phyloP scores from a whole-genome alignment of 352 stramenopile species.

The Pythium dissotocum region DNA sequence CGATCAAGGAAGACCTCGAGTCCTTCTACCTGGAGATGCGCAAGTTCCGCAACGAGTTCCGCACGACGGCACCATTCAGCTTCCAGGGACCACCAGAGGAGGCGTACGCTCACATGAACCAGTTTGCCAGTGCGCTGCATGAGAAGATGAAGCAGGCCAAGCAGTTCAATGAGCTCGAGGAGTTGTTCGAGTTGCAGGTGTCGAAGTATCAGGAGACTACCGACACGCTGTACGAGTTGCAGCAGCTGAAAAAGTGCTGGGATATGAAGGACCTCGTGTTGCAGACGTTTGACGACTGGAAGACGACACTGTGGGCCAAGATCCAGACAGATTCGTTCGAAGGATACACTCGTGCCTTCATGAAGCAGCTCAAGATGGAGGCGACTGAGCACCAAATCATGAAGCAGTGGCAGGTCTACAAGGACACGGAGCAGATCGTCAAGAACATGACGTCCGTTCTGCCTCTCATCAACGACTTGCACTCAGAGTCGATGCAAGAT shows the following conservation, averaged over 20 bases:
- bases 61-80: slow-evolving; percentile 93
- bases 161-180: slow-evolving; percentile 86
- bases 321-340: slow-evolving; percentile 86
- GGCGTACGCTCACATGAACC: slow-evolving; percentile 84
- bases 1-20: slow-evolving; percentile 93
- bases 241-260: slow-evolving; percentile 88
- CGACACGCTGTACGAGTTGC: slow-evolving; percentile 86
- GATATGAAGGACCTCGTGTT: slow-evolving; percentile 84
- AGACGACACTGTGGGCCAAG: slow-evolving; percentile 75
- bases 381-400: slow-evolving; percentile 82
- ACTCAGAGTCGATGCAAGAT: slow-evolving; percentile 93
- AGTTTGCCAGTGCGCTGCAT: slow-evolving; percentile 62
- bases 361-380: slow-evolving; percentile 87
- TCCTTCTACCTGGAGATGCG: slow-evolving; percentile 94
- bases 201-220: slow-evolving; percentile 88
- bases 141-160: slow-evolving; percentile 84
- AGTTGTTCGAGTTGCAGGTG: slow-evolving; percentile 87
- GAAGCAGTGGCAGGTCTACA: slow-evolving; percentile 88
- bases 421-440: slow-evolving; percentile 83
- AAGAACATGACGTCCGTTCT: slow-evolving; percentile 88
- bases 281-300: slow-evolving; percentile 85
- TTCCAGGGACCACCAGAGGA: slow-evolving; percentile 84
- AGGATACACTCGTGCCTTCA: slow-evolving; percentile 72
- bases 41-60: slow-evolving; percentile 95
- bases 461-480: slow-evolving; percentile 93